phyloP scores from a whole-genome alignment of 1,284 basidiomycete species.

The Entoloma clypeatum region DNA sequence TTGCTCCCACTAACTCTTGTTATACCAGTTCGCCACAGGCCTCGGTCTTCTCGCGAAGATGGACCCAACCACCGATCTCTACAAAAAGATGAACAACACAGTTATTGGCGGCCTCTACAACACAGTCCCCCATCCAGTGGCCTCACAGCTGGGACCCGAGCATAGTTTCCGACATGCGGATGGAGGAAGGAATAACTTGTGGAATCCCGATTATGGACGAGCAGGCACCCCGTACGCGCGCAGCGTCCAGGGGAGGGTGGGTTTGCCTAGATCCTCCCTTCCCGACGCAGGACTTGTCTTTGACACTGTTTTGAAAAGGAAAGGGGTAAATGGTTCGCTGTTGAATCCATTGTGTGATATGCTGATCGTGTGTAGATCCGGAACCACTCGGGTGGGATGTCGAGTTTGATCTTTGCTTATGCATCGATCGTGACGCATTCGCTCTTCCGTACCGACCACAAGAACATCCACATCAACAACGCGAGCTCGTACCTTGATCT shows the following conservation, averaged over 20 bases:
- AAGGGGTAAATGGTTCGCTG: conserved; percentile 21
- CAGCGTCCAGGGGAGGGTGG: conserved; percentile 38
- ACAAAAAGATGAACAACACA: conserved; percentile 24
- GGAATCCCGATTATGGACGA: conserved; percentile 39
- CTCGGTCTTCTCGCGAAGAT: conserved; percentile 30
- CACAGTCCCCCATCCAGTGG: conserved; percentile 48
- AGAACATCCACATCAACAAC: conserved; percentile 43
- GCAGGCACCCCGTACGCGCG: conserved; percentile 44
- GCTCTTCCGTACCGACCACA: conserved; percentile 37
- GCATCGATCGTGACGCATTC: conserved; percentile 42
- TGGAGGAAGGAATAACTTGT: conserved; percentile 40
- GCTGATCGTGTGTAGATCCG: conserved; percentile 13
- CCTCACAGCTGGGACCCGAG: conserved; percentile 38
- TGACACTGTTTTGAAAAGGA: conserved; percentile 42
- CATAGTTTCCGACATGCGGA: conserved; percentile 37
- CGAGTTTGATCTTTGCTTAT: conserved; percentile 44
- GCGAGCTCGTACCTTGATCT: conserved; percentile 57
- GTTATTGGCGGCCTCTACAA: conserved; percentile 36
- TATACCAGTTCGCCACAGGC: conserved; percentile 29
- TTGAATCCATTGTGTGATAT: neutral
- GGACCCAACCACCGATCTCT: conserved; percentile 21
- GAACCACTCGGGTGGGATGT: conserved; percentile 43
- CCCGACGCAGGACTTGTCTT: conserved; percentile 50
- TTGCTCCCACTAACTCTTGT: neutral
- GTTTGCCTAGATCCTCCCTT: conserved; percentile 30